A percentile compares a stretch with the other conserved stretches of the same genome.
Evolutionary conservation across 2,329 filamentous ascomycete genomes (phyloP).

Genomic region (Neonectria neomacrospora): DNA sequence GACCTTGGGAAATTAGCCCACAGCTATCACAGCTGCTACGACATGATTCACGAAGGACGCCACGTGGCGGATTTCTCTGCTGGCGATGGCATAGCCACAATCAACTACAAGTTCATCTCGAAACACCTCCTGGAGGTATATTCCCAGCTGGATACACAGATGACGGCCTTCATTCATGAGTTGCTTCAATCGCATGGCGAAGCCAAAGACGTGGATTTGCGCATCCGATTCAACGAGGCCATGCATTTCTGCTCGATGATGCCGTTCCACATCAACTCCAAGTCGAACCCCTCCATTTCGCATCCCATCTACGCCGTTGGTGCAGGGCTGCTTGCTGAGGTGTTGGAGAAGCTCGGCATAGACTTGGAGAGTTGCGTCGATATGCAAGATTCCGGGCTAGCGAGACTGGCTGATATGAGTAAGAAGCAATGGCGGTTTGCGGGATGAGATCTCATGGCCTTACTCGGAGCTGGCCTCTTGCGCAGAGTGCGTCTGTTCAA

Average conservation of each 20-base stretch:
- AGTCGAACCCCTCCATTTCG: conserved; percentile 13
- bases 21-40: conserved; percentile 15
- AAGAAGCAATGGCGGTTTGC: conserved; percentile 11
- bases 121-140: not conserved
- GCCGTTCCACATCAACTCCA: conserved; percentile 18
- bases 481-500: not conserved
- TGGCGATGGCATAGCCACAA: not conserved
- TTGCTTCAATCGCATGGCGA: conserved; percentile 8
- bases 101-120: not conserved
- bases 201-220: conserved; percentile 11
- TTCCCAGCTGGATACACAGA: not conserved
- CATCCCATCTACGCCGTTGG: conserved; percentile 16
- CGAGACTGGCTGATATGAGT: conserved; percentile 7
- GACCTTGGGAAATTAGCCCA: conserved; percentile 11
- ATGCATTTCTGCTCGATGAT: conserved; percentile 14
- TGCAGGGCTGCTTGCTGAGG: conserved; percentile 9
- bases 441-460: conserved; percentile 4
- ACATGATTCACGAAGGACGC: conserved; percentile 11
- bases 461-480: not conserved
- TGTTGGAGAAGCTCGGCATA: conserved; percentile 11
- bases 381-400: conserved; percentile 10
- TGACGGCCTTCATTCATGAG: not conserved
- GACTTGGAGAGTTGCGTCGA: conserved; percentile 9
- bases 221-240: conserved; percentile 14
- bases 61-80: conserved; percentile 3